A percentile compares a stretch with the other conserved stretches of the same genome.
These are phyloP conservation scores for Parsonsia alboflavescens DNA, from an alignment of 257 asterid genomes.

Conservation along the genomic window DNA sequence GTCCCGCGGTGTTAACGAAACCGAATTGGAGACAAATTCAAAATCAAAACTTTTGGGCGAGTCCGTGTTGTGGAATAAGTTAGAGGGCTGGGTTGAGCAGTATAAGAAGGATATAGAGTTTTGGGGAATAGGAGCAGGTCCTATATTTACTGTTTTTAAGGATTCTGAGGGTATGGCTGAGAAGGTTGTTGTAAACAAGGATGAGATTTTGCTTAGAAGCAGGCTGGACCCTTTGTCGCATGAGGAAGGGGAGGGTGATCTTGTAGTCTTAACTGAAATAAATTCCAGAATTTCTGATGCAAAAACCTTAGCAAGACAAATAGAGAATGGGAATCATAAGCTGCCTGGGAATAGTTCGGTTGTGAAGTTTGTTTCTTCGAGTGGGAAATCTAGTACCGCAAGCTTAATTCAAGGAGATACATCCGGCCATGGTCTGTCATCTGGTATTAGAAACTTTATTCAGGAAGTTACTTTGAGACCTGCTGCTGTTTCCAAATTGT, in stretches of 20 bases:
- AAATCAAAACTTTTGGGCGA: constrained; percentile 40
- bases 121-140: constrained; percentile 83
- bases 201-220: constrained; percentile 65
- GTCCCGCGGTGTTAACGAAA: constrained; percentile 18
- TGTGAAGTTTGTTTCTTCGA: constrained; percentile 47
- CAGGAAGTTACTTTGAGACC: constrained; percentile 30
- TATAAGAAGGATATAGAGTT: constrained; percentile 61
- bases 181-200: constrained; percentile 70
- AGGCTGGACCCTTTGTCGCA: constrained; percentile 33
- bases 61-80: constrained; percentile 54
- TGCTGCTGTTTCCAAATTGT: constrained; percentile 35
- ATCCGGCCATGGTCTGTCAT: background rate
- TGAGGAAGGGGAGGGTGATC: constrained; percentile 18
- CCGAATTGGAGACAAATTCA: constrained; percentile 19
- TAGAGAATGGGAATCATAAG: constrained; percentile 55
- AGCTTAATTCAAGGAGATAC: constrained; percentile 16
- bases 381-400: constrained; percentile 29
- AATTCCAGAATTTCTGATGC: constrained; percentile 58
- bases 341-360: constrained; percentile 60
- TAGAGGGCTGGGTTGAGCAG: constrained; percentile 85
- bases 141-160: constrained; percentile 58
- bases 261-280: constrained; percentile 40
- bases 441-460: constrained; percentile 10
- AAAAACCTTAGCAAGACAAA: constrained; percentile 59
- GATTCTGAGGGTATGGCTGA: constrained; percentile 61